Evolutionary conservation across 257 asterid species (phyloP).

Genomic region (Marsdenia floribunda): DNA sequence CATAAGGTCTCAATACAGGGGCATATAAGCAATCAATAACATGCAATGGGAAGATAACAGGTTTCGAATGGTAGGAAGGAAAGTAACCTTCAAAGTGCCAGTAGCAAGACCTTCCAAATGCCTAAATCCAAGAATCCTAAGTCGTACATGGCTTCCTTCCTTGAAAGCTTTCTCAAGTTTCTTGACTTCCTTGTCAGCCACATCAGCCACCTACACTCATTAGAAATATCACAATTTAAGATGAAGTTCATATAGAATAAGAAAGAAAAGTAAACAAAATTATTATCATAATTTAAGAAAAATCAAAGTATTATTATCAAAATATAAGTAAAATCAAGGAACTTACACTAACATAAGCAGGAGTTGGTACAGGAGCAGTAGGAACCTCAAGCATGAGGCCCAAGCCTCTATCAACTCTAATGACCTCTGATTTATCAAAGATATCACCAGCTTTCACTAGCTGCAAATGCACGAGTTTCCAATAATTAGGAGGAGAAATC

Average conservation of each 20-base stretch:
- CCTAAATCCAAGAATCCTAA: conserved; percentile 82
- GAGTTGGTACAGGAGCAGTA: conserved; percentile 68
- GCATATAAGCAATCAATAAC: neutral
- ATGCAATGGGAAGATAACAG: neutral
- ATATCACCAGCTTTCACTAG: conserved; percentile 81
- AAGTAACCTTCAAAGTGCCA: conserved; percentile 67
- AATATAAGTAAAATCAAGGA: neutral
- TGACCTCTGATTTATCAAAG: conserved; percentile 70
- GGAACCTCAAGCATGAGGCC: conserved; percentile 87
- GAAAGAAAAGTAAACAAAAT: neutral
- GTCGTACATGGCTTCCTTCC: conserved; percentile 74
- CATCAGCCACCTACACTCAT: conserved; percentile 54
- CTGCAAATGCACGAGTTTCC: conserved; percentile 40
- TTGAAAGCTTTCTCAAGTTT: conserved; percentile 74
- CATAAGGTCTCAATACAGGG: too few relatives aligned
- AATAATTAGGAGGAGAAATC: conserved; percentile 16
- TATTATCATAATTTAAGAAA: neutral
- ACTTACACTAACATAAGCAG: conserved; percentile 86
- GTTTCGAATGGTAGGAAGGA: conserved; percentile 10
- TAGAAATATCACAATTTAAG: conserved; percentile 2
- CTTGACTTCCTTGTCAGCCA: conserved; percentile 69
- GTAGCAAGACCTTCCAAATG: conserved; percentile 92
- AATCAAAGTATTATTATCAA: neutral
- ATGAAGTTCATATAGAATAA: neutral
- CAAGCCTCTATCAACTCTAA: conserved; percentile 75